Conservation (phyloP, 139 green algal species). For the Closterium sp. region DNA sequence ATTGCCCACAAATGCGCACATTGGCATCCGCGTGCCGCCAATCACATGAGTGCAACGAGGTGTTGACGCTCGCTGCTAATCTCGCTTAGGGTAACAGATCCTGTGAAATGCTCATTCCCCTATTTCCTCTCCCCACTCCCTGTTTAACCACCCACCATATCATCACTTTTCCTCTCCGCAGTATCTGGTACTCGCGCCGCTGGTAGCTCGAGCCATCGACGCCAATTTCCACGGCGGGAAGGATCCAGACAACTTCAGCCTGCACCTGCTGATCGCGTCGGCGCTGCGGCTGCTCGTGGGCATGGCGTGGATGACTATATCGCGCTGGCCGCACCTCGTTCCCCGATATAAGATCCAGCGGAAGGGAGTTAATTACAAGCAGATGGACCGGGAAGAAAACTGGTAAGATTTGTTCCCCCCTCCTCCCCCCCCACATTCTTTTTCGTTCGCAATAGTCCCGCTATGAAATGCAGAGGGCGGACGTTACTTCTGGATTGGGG, state of each 20-base stretch:
- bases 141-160: no score
- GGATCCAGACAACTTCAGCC: conserved; percentile 45
- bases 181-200: conserved; percentile 52
- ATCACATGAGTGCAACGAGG: background rate
- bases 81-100: background rate
- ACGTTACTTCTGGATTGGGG: no score
- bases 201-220: conserved; percentile 32
- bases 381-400: conserved; percentile 54
- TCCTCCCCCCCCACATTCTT: no score
- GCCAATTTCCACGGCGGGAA: conserved; percentile 26
- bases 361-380: conserved; percentile 53
- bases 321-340: conserved; percentile 34
- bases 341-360: conserved; percentile 36
- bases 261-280: conserved; percentile 47
- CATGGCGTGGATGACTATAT: conserved; percentile 49
- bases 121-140: no score
- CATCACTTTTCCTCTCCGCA: conserved; percentile 5
- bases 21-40: background rate
- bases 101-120: no score
- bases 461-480: no score
- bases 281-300: conserved; percentile 43
- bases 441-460: no score
- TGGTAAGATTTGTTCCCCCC: conserved; percentile 28
- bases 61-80: background rate
- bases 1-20: background rate